Conservation (phyloP, 2,329 filamentous ascomycete genomes). For the Alternaria triticimaculans region DNA sequence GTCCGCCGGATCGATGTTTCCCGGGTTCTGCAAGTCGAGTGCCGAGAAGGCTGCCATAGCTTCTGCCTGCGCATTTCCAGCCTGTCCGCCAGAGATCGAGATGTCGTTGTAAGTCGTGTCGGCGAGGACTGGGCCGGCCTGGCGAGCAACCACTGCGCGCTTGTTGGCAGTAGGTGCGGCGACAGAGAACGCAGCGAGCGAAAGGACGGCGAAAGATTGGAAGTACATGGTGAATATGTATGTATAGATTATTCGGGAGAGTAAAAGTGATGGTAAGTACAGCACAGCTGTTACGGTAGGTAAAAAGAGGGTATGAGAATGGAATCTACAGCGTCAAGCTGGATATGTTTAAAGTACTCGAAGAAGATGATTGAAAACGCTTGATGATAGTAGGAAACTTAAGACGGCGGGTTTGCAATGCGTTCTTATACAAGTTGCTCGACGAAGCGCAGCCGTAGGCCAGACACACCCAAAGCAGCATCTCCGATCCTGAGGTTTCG, state of each 20-base stretch:
- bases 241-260: not conserved
- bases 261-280: conserved; percentile 15
- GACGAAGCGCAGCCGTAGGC: not conserved
- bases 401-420: conserved; percentile 11
- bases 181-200: conserved; percentile 34
- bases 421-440: conserved; percentile 14
- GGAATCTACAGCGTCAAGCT: conserved; percentile 41
- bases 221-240: conserved; percentile 37
- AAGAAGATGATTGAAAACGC: conserved; percentile 16
- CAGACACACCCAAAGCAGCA: not conserved
- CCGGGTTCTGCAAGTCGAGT: conserved; percentile 55
- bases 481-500: conserved; percentile 13
- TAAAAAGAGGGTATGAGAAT: conserved; percentile 16
- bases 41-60: conserved; percentile 63
- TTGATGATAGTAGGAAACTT: conserved; percentile 29
- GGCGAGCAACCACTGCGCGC: conserved; percentile 25
- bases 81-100: conserved; percentile 59
- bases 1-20: conserved; percentile 56
- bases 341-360: conserved; percentile 11
- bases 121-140: conserved; percentile 32
- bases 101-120: conserved; percentile 50
- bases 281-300: conserved; percentile 34
- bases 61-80: conserved; percentile 61
- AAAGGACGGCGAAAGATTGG: conserved; percentile 32
- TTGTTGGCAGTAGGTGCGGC: conserved; percentile 33